These are phyloP conservation scores for Pichia sp. DNA, from an alignment of 1,139 yeast genomes.

Conservation along the genomic window DNA sequence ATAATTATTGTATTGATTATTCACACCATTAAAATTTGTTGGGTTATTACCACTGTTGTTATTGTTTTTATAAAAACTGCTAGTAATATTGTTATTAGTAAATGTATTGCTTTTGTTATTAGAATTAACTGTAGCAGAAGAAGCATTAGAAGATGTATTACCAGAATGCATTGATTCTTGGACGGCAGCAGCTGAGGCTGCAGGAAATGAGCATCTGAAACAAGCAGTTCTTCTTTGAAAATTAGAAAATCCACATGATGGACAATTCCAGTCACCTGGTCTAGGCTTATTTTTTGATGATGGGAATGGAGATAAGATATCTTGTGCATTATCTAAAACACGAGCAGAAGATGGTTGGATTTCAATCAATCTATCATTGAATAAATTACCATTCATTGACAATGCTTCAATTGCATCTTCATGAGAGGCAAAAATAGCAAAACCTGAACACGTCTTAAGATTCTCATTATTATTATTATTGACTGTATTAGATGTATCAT, in stretches of 20 bases:
- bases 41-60: not conserved
- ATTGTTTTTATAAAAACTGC: not conserved
- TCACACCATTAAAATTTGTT: slow-evolving; percentile 12
- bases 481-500: no score
- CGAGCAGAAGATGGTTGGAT: slow-evolving; percentile 79
- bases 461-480: no score
- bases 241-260: slow-evolving; percentile 91
- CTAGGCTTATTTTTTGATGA: slow-evolving; percentile 85
- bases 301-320: slow-evolving; percentile 77
- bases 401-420: slow-evolving; percentile 80
- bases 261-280: slow-evolving; percentile 98
- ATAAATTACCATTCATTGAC: slow-evolving; percentile 70
- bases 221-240: slow-evolving; percentile 94
- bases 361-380: slow-evolving; percentile 71
- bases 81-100: slow-evolving; percentile 5
- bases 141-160: not conserved
- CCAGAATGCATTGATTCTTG: slow-evolving; percentile 43
- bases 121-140: not conserved
- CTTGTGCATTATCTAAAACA: slow-evolving; percentile 77
- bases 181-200: slow-evolving; percentile 61
- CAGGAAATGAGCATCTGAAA: slow-evolving; percentile 87
- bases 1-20: slow-evolving; percentile 10
- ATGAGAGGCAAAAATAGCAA: slow-evolving; percentile 78
- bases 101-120: slow-evolving; percentile 12
- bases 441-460: slow-evolving; percentile 45